Evolutionary conservation across 192 early-diverging fungal genomes (phyloP).

Genomic region (Chytriomyces confervae): DNA sequence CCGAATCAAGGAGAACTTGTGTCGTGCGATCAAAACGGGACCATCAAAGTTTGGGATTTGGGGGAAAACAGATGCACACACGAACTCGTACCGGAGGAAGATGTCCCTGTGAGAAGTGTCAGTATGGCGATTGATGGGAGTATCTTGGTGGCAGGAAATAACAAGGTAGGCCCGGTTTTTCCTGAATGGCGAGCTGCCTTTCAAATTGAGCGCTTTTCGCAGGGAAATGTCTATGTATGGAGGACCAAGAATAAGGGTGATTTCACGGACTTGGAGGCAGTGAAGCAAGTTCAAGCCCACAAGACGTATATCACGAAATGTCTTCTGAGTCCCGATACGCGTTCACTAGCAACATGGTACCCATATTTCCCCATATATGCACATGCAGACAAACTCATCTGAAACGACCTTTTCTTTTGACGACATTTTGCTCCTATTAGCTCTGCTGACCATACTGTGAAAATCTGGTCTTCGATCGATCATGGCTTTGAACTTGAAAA

Average conservation of each 20-base stretch:
- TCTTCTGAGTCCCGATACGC: slow-evolving; percentile 81
- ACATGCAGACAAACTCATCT: background rate
- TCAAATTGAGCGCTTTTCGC: background rate
- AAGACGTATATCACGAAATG: slow-evolving; percentile 84
- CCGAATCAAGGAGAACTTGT: slow-evolving; percentile 69
- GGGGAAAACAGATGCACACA: slow-evolving; percentile 64
- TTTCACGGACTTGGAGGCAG: slow-evolving; percentile 66
- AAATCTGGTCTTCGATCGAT: slow-evolving; percentile 71
- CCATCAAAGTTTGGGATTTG: slow-evolving; percentile 66
- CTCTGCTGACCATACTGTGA: slow-evolving; percentile 86
- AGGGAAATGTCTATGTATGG: slow-evolving; percentile 74
- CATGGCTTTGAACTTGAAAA: slow-evolving; percentile 71
- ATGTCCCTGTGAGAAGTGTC: slow-evolving; percentile 78
- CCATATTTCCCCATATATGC: background rate
- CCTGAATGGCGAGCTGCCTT: background rate
- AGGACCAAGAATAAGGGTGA: slow-evolving; percentile 54
- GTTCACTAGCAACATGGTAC: slow-evolving; percentile 50
- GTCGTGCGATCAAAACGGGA: slow-evolving; percentile 64
- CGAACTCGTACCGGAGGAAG: slow-evolving; percentile 75
- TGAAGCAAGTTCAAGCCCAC: slow-evolving; percentile 77
- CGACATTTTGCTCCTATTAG: slow-evolving; percentile 29
- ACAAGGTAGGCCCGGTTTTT: slow-evolving; percentile 63
- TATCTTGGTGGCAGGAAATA: slow-evolving; percentile 82
- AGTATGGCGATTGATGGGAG: slow-evolving; percentile 83
- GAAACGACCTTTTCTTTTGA: background rate